Base-by-base conservation (phyloP, 139 green algal species). In the Prasinococcaceae sp. region DNA sequence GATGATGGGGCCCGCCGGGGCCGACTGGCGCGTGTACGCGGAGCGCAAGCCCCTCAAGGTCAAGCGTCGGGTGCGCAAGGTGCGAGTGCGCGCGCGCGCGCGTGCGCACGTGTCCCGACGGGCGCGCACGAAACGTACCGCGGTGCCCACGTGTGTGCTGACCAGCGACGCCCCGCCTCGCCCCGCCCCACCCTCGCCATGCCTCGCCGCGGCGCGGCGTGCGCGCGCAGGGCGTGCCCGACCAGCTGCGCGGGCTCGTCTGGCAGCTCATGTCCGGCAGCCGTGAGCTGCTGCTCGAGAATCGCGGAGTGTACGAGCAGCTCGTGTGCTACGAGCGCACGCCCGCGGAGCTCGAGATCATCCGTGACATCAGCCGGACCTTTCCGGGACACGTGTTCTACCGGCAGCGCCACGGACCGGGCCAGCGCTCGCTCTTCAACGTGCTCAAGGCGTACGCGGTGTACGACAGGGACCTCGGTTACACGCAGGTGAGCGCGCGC, bases 361-460 rank as follows among this genome's bases (percentile, higher is more conserved):
- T 55, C 3, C 36, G 39, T 5, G 47, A 60, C 53, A 60, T 65
- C 44, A 30, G 29, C 49, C 70, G 83, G 39, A 93, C 83, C 12
- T 93, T 84, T 48, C 83, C 83, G 23, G 69, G 55, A 14, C 77
- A 93, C 54, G 66, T 86, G 12, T 85, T 78, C 63, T 92, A 85
- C 59, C 65, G 70, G 48, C 54, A 73, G 30, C 39, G 55, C 12
- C 46, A 75, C 38, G 69, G 84, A 1, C 74, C 74, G 0, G 84
- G 84, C 0, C 84, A 93, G 64, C 53, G 68, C 9, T 74, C 73
- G 17, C 72, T 93, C 25, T 93, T 79, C 66, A 78, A 86, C 30
- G 81, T 93, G 30, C 70, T 93, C 35, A 75, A 78, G 24, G 60
- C 60, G 6, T 69, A 68, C 63, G 43, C 26, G 0, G 50, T 75